These are phyloP conservation scores for Luffa aegyptiaca DNA, from an alignment of 306 rosid genomes.

Conservation along the genomic window DNA sequence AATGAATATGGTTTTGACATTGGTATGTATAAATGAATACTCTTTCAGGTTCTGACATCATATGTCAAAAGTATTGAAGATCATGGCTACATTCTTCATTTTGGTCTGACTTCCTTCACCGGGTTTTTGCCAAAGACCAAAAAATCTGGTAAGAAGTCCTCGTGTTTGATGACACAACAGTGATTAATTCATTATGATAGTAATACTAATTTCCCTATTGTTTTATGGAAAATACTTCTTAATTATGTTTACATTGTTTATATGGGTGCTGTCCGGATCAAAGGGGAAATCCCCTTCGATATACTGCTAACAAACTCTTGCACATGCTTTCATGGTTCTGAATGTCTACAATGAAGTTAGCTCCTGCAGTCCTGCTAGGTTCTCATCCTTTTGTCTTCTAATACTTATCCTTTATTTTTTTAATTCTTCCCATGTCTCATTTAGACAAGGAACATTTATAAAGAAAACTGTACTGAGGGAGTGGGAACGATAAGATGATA, in stretches of 20 bases:
- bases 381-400: neutral
- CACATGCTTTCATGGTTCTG: neutral
- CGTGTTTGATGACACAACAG: neutral
- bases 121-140: conserved; percentile 68
- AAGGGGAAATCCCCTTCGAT: too few species aligned
- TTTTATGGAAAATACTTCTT: neutral
- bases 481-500: neutral
- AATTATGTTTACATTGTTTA: too few species aligned
- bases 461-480: too few species aligned
- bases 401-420: too few species aligned
- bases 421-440: too few species aligned
- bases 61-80: conserved; percentile 91
- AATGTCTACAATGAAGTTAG: neutral
- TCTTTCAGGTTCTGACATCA: conserved; percentile 64
- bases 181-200: neutral
- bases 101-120: conserved; percentile 67
- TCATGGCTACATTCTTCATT: conserved; percentile 95
- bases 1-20: neutral
- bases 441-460: too few species aligned
- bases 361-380: neutral
- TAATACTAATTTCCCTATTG: neutral
- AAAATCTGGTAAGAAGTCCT: conserved; percentile 32
- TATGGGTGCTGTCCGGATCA: neutral
- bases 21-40: neutral
- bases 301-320: neutral